Evolutionary conservation across 2,329 filamentous ascomycete species (phyloP), one percentile per base, ranked within the genome.

Genomic region (Corynespora cassiicola): DNA sequence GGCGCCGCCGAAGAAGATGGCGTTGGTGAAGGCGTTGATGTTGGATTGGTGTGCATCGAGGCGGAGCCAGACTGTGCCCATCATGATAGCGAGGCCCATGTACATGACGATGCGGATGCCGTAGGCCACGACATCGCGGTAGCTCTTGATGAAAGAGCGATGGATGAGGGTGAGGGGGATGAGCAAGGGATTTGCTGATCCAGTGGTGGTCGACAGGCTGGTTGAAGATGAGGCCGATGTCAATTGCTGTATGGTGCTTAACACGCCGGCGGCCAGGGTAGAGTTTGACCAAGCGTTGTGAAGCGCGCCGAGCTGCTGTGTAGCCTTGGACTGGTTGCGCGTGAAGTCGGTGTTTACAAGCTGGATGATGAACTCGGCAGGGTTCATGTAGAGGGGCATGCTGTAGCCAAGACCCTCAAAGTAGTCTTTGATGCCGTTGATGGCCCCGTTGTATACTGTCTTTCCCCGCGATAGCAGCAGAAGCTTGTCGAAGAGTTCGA

Each of bases 31-130:
- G 0, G 88, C 83, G 55, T 89, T 85, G 52, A 95, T 92, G 42
- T 86, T 86, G 39, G 77, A 73, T 61, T 95, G 89, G 0, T 76
- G 72, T 0, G 85, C 76, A 4, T 77, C 71, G 3, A 95, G 75
- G 5, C 89, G 82, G 10, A 95, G 72, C 85, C 88, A 95, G 9
- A 95, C 87, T 0, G 90, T 95, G 5, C 90, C 89, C 85, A 92
- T 90, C 80, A 94, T 85, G 53, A 94, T 81, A 1, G 88, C 88
- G 11, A 95, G 75, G 69, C 81, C 82, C 44, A 85, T 75, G 66
- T 95, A 94, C 88, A 95, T 95, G 25, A 80, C 85, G 26, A 94
- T 76, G 3, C 90, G 82, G 52, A 94, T 89, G 0, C 86, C 87
- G 58, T 95, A 95, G 0, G 85, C 88, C 34, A 95, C 82, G 6